phyloP scores from a whole-genome alignment of 805 yeast genomes.

The Kodamaea laetipori region DNA sequence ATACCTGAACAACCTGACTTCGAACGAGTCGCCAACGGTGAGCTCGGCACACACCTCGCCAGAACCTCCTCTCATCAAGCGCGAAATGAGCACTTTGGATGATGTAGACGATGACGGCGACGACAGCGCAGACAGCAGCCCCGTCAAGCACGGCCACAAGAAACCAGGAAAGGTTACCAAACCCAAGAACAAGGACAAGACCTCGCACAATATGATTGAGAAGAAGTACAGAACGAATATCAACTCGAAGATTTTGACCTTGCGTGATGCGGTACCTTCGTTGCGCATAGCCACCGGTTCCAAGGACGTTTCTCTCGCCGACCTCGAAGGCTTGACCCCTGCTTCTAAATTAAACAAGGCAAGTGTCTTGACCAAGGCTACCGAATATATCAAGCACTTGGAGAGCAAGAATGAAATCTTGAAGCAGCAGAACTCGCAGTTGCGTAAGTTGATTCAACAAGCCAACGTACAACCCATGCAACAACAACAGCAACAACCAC shows the following conservation, averaged over 20 bases:
- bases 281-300: constrained; percentile 61
- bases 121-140: constrained; percentile 1
- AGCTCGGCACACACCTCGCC: constrained; percentile 30
- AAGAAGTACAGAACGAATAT: constrained; percentile 79
- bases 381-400: constrained; percentile 75
- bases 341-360: constrained; percentile 80
- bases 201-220: constrained; percentile 78
- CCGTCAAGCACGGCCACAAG: background rate
- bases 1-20: constrained; percentile 18
- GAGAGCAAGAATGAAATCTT: constrained; percentile 59
- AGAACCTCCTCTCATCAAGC: constrained; percentile 15
- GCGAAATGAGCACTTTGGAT: constrained; percentile 6
- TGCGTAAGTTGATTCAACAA: constrained; percentile 39
- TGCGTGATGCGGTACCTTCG: constrained; percentile 78
- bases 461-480: constrained; percentile 29
- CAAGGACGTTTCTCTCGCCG: constrained; percentile 37
- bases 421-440: constrained; percentile 46
- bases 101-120: constrained; percentile 11
- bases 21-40: constrained; percentile 18
- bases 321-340: constrained; percentile 73
- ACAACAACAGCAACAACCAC: constrained; percentile 15
- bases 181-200: constrained; percentile 56
- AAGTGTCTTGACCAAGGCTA: constrained; percentile 70
- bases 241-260: constrained; percentile 65
- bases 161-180: constrained; percentile 34